Conservation (phyloP, 2,329 filamentous ascomycete species). For the Claviceps citrina region DNA sequence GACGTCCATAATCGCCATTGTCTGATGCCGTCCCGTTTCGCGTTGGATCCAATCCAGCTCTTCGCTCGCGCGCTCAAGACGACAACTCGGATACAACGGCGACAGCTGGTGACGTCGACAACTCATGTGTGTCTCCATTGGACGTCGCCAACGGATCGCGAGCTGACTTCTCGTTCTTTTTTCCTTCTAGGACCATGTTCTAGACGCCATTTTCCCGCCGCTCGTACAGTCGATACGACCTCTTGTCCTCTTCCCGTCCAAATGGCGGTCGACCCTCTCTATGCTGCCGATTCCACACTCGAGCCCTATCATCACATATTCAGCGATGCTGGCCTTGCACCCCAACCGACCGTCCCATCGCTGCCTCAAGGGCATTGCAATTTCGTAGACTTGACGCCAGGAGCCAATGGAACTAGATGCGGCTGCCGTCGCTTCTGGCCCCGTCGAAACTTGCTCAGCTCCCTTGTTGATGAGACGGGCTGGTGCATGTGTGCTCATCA, state of each 20-base stretch:
- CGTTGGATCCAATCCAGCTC: not conserved
- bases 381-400: constrained; percentile 37
- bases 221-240: not conserved
- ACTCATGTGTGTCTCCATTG: not conserved
- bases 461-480: constrained; percentile 26
- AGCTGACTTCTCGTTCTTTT: not conserved
- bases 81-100: not conserved
- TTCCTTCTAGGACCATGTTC: not conserved
- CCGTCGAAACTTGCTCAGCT: constrained; percentile 21
- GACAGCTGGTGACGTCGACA: not conserved
- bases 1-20: not conserved
- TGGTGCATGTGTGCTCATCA: constrained; percentile 51
- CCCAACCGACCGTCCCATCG: constrained; percentile 13
- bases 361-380: constrained; percentile 42
- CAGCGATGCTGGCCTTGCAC: constrained; percentile 27
- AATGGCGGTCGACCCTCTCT: constrained; percentile 39
- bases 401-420: constrained; percentile 37
- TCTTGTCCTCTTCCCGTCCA: not conserved
- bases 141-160: not conserved
- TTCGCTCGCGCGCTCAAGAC: not conserved
- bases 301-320: constrained; percentile 43
- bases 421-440: constrained; percentile 48
- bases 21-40: not conserved
- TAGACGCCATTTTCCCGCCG: not conserved
- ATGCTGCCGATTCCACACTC: constrained; percentile 25